Evolutionary conservation across 2,329 filamentous ascomycete genomes (phyloP), one percentile per base, ranked within the genome.

Genomic region (Hymenoscyphus fructigenus): DNA sequence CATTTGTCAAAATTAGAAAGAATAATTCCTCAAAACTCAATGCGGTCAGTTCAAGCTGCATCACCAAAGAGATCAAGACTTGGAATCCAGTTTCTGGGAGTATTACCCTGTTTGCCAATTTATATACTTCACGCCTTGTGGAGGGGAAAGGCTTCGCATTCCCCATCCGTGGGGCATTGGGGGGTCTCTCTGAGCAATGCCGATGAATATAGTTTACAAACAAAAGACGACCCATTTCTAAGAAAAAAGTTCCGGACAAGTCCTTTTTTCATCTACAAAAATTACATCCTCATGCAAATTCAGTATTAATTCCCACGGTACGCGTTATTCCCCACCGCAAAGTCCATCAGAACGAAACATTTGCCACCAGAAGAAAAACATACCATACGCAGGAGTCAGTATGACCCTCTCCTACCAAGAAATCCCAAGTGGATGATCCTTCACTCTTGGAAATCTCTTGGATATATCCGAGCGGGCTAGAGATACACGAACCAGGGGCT

Each of bases 371-470:
- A 50, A 23, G 9, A 50, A 23, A 50, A 50, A 50, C 44, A 50
- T 47, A 23, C 23, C n/a, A 10, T 50, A 23, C 44, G n/a, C 44
- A 15, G n/a, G n/a, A 20, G 44, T 23, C n/a, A 6, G 17, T 20
- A n/a, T 47, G 17, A 14, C n/a, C 20, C 7, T 23, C 9, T 12
- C 7, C 17, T 4, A 23, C n/a, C n/a, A 50, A 50, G n/a, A 10
- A 50, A 50, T 7, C 9, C 17, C n/a, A 50, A 50, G 44, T 50
- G 44, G 9, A 12, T 23, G 44, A 50, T 50, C 26, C n/a, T 10
- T 50, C 20, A 10, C n/a, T 50, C 44, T 50, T 50, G 44, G 44
- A 50, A 47, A 50, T 36, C n/a, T 50, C 44, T 50, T 50, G 44
- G 44, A 26, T 50, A 23, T 12, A 50, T 23, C 44, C 44, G n/a